Conservation (phyloP, 768 basidiomycete genomes). For the Punctularia strigosozonata region DNA sequence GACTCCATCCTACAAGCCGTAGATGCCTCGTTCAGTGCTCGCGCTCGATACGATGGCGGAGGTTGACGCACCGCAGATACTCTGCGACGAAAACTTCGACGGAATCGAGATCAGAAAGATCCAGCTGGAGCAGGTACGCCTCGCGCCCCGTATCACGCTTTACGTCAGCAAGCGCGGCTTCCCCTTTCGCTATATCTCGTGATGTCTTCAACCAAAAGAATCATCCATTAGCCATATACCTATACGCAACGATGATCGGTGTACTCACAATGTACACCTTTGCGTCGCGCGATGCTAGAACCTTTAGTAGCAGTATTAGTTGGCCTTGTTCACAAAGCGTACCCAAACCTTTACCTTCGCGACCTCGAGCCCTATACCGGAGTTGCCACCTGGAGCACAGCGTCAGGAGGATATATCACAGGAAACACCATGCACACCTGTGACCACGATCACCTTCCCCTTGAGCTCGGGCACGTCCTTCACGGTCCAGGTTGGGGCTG, state of each 20-base stretch:
- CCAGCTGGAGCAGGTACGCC: conserved; percentile 31
- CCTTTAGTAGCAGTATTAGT: conserved; percentile 22
- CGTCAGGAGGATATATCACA: too few species aligned
- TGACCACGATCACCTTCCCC: conserved; percentile 19
- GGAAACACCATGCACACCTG: too few species aligned
- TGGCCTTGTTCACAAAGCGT: too few species aligned
- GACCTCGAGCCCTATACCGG: conserved; percentile 49
- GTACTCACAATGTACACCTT: conserved; percentile 53
- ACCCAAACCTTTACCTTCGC: conserved; percentile 29
- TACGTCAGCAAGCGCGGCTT: conserved; percentile 40
- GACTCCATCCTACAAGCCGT: conserved; percentile 25
- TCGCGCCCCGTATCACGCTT: conserved; percentile 30
- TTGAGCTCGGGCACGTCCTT: background rate
- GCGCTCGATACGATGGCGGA: too few species aligned
- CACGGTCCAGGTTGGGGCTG: background rate
- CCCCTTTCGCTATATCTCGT: conserved; percentile 33
- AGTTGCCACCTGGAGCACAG: too few species aligned
- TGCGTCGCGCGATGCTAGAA: conserved; percentile 43
- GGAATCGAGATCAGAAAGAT: conserved; percentile 25
- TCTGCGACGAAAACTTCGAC: conserved; percentile 27
- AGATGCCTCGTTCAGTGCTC: background rate
- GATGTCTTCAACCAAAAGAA: too few species aligned
- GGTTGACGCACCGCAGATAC: conserved; percentile 21
- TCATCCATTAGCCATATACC: too few species aligned
- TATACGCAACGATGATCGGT: too few species aligned